phyloP scores from a whole-genome alignment of 73 alveolate species.

The Blepharisma japonicum region DNA sequence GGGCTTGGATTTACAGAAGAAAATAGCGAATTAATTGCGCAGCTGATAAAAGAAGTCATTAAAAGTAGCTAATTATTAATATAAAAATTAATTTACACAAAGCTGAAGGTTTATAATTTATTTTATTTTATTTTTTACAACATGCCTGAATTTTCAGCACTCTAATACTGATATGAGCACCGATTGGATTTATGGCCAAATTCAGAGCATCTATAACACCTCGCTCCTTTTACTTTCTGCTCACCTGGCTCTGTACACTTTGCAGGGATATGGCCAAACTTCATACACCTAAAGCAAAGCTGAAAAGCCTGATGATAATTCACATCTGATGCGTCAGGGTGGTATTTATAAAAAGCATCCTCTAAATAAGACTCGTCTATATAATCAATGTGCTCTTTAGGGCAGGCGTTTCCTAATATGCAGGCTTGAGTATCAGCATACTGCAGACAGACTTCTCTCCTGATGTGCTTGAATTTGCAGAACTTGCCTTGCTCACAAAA shows the following conservation, averaged over 20 bases:
- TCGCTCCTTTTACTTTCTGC: background rate
- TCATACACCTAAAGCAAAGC: background rate
- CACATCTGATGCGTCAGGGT: background rate
- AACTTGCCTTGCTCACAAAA: slow-evolving; percentile 26
- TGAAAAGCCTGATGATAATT: background rate
- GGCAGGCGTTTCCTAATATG: background rate
- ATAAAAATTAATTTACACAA: too few relatives aligned
- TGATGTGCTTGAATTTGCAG: slow-evolving; percentile 24
- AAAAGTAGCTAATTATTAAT: background rate
- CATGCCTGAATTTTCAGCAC: too few relatives aligned
- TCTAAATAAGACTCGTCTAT: background rate
- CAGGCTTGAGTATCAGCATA: background rate
- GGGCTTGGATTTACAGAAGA: background rate
- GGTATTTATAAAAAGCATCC: slow-evolving; percentile 22
- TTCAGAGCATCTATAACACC: slow-evolving; percentile 5
- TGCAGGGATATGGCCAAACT: slow-evolving; percentile 13
- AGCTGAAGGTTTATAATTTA: too few relatives aligned
- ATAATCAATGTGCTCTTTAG: background rate
- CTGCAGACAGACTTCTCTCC: background rate
- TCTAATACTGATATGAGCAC: background rate
- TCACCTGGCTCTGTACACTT: background rate
- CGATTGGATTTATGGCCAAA: slow-evolving; percentile 12
- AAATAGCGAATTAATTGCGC: slow-evolving; percentile 1
- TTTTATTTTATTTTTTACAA: too few relatives aligned
- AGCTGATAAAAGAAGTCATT: background rate